Evolutionary conservation across 805 yeast species (phyloP).

Genomic region (Starmerella apicola): DNA sequence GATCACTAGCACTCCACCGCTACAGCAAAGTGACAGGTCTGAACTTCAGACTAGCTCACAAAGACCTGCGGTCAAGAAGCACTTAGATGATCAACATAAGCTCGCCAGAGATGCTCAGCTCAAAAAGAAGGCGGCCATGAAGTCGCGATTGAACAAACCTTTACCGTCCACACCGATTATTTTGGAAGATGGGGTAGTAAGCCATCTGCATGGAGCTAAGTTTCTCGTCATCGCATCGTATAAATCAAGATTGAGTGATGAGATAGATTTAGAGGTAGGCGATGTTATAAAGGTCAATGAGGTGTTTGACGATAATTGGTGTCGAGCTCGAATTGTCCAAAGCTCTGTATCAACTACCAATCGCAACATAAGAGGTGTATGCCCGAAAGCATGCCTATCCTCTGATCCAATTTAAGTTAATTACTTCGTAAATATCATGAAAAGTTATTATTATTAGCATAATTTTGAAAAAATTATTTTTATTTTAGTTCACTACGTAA

Average conservation of each 20-base stretch:
- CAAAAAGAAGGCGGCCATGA: not conserved
- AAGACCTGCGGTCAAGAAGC: too few relatives aligned
- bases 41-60: too few relatives aligned
- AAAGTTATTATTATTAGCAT: not conserved
- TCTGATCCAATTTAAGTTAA: not conserved
- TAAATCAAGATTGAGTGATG: conserved; percentile 72
- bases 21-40: too few relatives aligned
- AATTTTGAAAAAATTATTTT: not conserved
- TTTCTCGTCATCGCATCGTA: conserved; percentile 62
- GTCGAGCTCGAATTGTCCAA: conserved; percentile 41
- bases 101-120: too few relatives aligned
- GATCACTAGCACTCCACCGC: not conserved
- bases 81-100: too few relatives aligned
- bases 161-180: conserved; percentile 15
- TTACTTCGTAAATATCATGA: too few relatives aligned
- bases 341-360: not conserved
- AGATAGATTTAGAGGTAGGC: conserved; percentile 50
- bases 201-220: conserved; percentile 15
- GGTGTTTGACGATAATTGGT: conserved; percentile 89
- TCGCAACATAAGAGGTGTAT: conserved; percentile 14
- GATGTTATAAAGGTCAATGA: conserved; percentile 66
- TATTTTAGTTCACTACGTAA: too few relatives aligned
- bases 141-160: conserved; percentile 17
- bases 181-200: conserved; percentile 16
- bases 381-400: conserved; percentile 17